Percentiles rank a stretch among this genome's conserved stretches.
These are phyloP conservation scores for Lasiodiplodia theobromae DNA, from an alignment of 2,329 filamentous ascomycete species.

Conservation along the genomic window DNA sequence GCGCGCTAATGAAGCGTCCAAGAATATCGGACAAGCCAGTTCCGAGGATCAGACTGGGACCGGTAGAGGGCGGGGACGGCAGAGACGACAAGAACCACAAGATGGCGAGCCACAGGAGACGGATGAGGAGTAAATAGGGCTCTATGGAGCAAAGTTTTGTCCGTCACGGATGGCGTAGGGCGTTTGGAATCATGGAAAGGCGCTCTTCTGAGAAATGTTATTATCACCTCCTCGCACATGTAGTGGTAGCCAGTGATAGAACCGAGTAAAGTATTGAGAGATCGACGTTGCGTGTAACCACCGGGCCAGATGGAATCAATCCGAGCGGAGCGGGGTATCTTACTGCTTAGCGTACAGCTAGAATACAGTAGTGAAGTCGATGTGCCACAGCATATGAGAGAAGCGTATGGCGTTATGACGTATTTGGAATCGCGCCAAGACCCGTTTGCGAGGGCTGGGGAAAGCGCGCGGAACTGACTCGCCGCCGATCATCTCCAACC, in stretches of 20 bases:
- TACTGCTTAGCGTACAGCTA: background rate
- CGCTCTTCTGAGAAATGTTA: background rate
- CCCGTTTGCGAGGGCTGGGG: constrained; percentile 10
- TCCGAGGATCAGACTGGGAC: constrained; percentile 1
- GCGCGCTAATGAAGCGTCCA: background rate
- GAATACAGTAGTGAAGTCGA: background rate
- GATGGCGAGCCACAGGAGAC: constrained; percentile 21
- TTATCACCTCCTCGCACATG: background rate
- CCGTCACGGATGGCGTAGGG: constrained; percentile 11
- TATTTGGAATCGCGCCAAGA: constrained; percentile 13
- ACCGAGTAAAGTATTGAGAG: background rate
- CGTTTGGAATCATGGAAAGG: constrained; percentile 4
- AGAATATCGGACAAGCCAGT: background rate
- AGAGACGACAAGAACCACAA: constrained; percentile 13
- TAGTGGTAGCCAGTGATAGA: background rate
- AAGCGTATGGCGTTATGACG: constrained; percentile 16
- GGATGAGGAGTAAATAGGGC: constrained; percentile 8
- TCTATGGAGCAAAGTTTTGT: background rate
- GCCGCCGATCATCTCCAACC: constrained; percentile 23
- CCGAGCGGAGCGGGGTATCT: background rate
- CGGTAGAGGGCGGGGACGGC: constrained; percentile 3
- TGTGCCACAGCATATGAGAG: background rate
- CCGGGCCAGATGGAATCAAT: background rate
- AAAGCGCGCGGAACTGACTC: constrained; percentile 13
- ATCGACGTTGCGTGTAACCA: constrained; percentile 2